Base-by-base conservation (phyloP, 2,329 filamentous ascomycete species). In the Coleophoma cylindrospora region DNA sequence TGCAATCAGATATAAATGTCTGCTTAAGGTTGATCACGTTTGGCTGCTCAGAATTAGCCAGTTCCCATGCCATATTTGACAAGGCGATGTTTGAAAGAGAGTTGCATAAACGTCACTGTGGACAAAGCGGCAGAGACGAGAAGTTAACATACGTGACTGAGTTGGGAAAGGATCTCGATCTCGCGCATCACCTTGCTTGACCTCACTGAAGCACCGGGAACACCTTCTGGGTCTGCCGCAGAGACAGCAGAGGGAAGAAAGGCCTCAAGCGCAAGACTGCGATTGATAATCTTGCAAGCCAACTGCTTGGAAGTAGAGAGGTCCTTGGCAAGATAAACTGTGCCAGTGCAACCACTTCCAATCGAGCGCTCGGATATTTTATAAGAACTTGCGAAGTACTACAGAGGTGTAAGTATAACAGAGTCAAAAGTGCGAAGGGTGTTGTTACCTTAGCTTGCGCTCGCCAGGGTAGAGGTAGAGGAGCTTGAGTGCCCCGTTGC, bases 281-380 rank as follows among this genome's bases (percentile, higher is more conserved):
- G 59, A 48, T 79, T 70, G 47, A 87, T 70, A 9, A 88, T 66
- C 59, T 90, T 89, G 70, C 86, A 90, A 11, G 84, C 84, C 17
- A 88, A 56, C 58, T 89, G 86, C 49, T 73, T 74, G 36, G 74
- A 71, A 0, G 76, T 79, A 7, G 64, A 64, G 21, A 69, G 63
- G 14, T 87, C 74, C 3, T 75, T 62, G 5, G 76, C 80, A 10
- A 84, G 68, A 49, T 77, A 73, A 3, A 86, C 77, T 40, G 67
- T 67, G 9, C 77, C 79, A 59, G 74, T 73, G 2, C 69, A 72
- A 6, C 83, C 83, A 34, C 65, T 60, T 4, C 83, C 82, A 21
- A 86, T 68, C 3, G 73, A 61, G 10, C 75, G 73, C 38, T 71
- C 62, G 1, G 69, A 75, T 27, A 86, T 66, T 2, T 64, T 57